Conservation (phyloP, 2,329 filamentous ascomycete genomes). For the Fusarium odoratissimum region DNA sequence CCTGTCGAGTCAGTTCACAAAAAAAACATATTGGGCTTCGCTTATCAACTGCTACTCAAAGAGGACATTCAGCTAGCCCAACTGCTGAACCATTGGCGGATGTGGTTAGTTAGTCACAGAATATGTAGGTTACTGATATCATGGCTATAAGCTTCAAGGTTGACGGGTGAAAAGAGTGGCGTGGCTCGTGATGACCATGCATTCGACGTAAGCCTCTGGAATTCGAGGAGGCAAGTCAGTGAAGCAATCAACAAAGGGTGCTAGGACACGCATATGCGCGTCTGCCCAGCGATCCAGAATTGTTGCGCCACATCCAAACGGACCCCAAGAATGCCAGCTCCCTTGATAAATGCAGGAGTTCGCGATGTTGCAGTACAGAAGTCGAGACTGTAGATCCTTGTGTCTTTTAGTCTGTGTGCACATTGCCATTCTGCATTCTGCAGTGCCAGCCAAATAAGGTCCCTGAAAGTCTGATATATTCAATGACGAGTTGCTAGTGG, state of each 20-base stretch:
- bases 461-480: constrained; percentile 28
- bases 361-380: constrained; percentile 8
- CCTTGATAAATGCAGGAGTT: constrained; percentile 20
- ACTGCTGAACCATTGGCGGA: not conserved
- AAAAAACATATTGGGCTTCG: constrained; percentile 3
- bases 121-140: not conserved
- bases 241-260: constrained; percentile 32
- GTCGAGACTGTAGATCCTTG: constrained; percentile 6
- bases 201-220: constrained; percentile 30
- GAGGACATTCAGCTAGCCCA: not conserved
- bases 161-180: constrained; percentile 15
- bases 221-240: constrained; percentile 28
- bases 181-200: constrained; percentile 33
- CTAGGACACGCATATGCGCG: constrained; percentile 23
- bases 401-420: not conserved
- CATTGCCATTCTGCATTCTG: constrained; percentile 4
- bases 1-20: constrained; percentile 13
- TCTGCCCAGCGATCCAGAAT: constrained; percentile 16
- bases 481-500: constrained; percentile 38
- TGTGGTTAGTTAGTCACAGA: not conserved
- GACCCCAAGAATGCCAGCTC: constrained; percentile 29
- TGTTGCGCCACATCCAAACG: constrained; percentile 16
- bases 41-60: constrained; percentile 10
- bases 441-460: constrained; percentile 13
- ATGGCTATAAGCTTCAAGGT: not conserved